Evolutionary conservation across 768 basidiomycete genomes (phyloP).

Genomic region (Naematelia aurantialba): DNA sequence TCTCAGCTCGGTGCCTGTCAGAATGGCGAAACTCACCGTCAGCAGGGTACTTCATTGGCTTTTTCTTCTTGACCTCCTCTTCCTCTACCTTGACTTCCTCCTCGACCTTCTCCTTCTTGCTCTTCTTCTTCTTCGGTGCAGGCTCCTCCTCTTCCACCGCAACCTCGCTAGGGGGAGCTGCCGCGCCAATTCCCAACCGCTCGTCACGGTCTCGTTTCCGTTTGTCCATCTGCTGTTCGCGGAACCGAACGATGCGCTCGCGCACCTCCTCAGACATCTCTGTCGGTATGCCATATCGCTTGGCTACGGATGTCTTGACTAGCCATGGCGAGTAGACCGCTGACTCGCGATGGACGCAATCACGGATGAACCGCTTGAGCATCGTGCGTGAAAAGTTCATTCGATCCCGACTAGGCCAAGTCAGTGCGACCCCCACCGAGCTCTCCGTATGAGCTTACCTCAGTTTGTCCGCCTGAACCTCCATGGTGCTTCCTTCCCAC

Average conservation of each 20-base stretch:
- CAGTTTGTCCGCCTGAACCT: conserved; percentile 74
- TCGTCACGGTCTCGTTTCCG: conserved; percentile 64
- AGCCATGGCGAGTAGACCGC: conserved; percentile 94
- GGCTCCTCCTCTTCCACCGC: conserved; percentile 20
- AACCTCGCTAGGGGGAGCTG: not conserved
- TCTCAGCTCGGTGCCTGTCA: conserved; percentile 7
- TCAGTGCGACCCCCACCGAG: conserved; percentile 6
- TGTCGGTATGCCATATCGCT: conserved; percentile 75
- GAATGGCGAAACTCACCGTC: conserved; percentile 35
- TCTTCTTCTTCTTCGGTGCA: conserved; percentile 26
- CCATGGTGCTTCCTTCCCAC: conserved; percentile 65
- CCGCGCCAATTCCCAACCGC: conserved; percentile 28
- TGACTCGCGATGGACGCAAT: conserved; percentile 87
- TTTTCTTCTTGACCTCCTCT: conserved; percentile 42
- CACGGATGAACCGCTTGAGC: conserved; percentile 89
- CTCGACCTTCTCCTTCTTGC: conserved; percentile 25
- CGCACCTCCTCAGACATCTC: conserved; percentile 82
- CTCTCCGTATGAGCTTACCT: conserved; percentile 57
- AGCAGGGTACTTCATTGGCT: conserved; percentile 46
- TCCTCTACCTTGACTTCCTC: conserved; percentile 22
- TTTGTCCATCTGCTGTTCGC: conserved; percentile 86
- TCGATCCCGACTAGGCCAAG: conserved; percentile 74
- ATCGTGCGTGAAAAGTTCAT: conserved; percentile 95
- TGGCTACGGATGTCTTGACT: conserved; percentile 79
- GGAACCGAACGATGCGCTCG: conserved; percentile 70